phyloP scores from a whole-genome alignment of 2,329 filamentous ascomycete genomes.

The Madurella fahalii region DNA sequence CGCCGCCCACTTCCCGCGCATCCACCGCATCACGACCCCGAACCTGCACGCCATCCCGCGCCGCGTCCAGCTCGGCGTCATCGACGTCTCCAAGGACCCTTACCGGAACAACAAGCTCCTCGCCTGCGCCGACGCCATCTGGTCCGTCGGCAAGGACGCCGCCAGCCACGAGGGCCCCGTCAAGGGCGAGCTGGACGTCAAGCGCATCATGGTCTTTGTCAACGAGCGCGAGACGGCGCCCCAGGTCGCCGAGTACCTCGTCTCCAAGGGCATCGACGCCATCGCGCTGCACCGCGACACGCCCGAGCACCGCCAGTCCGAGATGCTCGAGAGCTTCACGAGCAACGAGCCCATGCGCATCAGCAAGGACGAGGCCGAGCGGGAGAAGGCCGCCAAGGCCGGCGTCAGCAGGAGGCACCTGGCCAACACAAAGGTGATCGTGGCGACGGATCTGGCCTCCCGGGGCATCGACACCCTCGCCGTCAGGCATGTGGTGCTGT shows the following conservation, averaged over 20 bases:
- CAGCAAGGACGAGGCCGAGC: conserved; percentile 6
- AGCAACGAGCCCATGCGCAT: conserved; percentile 38
- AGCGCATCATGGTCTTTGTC: conserved; percentile 91
- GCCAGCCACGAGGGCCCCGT: conserved; percentile 53
- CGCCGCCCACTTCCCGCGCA: conserved; percentile 75
- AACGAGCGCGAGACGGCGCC: conserved; percentile 90
- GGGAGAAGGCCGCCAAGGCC: conserved; percentile 6
- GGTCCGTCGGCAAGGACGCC: conserved; percentile 80
- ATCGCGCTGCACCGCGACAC: conserved; percentile 82
- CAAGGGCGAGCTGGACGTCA: conserved; percentile 60
- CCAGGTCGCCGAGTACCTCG: conserved; percentile 74
- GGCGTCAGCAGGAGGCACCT: conserved; percentile 37
- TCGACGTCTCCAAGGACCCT: conserved; percentile 87
- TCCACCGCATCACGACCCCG: conserved; percentile 83
- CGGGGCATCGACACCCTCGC: conserved; percentile 91
- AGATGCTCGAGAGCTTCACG: conserved; percentile 75
- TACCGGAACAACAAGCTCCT: conserved; percentile 91
- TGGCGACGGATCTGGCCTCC: conserved; percentile 89
- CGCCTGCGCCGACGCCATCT: conserved; percentile 92
- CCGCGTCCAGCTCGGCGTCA: conserved; percentile 86
- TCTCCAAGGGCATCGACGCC: conserved; percentile 82
- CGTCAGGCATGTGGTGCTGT: conserved; percentile 86
- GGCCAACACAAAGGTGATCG: conserved; percentile 80
- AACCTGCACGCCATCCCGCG: conserved; percentile 95
- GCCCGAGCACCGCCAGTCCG: conserved; percentile 68